Evolutionary conservation across 768 basidiomycete genomes (phyloP).

Genomic region (Suillus hirtellus): DNA sequence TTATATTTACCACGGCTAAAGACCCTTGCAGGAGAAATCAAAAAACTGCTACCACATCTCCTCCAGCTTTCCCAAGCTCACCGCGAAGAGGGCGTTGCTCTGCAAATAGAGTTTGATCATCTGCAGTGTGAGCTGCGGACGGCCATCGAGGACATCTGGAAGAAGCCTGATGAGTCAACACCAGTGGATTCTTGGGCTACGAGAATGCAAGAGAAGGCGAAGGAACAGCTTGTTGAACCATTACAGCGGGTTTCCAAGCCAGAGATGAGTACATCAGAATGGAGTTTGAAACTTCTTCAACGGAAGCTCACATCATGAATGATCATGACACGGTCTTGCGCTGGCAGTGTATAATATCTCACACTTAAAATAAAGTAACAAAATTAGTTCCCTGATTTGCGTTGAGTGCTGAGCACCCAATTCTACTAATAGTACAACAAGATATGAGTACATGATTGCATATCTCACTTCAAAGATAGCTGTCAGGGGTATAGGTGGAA

Average conservation of each 20-base stretch:
- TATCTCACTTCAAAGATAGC: background rate
- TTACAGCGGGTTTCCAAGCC: slow-evolving; percentile 56
- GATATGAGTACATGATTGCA: background rate
- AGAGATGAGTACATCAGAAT: slow-evolving; percentile 26
- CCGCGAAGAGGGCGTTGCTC: slow-evolving; percentile 56
- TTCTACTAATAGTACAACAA: slow-evolving; percentile 6
- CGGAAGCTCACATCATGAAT: background rate
- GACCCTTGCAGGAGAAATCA: slow-evolving; percentile 56
- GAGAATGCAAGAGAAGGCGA: slow-evolving; percentile 57
- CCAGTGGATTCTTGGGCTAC: slow-evolving; percentile 47
- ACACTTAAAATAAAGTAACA: background rate
- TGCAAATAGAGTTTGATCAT: slow-evolving; percentile 59
- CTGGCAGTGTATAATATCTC: background rate
- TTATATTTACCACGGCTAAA: background rate
- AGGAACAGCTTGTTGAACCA: slow-evolving; percentile 46
- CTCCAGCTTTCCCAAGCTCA: slow-evolving; percentile 69
- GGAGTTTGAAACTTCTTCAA: slow-evolving; percentile 27
- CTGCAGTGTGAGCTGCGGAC: slow-evolving; percentile 60
- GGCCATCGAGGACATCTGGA: slow-evolving; percentile 71
- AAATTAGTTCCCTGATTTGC: background rate
- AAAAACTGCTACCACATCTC: slow-evolving; percentile 73
- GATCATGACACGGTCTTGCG: background rate
- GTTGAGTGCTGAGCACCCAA: background rate
- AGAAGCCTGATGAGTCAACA: slow-evolving; percentile 35
- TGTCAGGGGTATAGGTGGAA: slow-evolving; percentile 6